A percentile compares a stretch with the other conserved stretches of the same genome.
Conservation (phyloP, 2,329 filamentous ascomycete species). For the Hansfordia pulvinata region DNA sequence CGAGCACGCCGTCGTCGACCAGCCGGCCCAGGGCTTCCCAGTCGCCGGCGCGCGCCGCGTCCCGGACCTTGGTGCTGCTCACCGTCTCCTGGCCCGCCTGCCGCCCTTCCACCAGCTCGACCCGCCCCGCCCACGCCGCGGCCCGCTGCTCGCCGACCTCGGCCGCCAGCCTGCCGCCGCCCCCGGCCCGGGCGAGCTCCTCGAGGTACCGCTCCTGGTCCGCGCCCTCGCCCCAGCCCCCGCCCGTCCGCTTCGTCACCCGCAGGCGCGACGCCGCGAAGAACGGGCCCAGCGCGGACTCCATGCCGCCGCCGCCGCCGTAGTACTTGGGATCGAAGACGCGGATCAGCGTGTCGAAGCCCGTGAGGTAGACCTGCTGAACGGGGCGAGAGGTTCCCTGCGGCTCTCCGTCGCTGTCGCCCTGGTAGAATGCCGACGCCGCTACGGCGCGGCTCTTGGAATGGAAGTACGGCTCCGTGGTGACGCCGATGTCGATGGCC, state of each 20-base stretch:
- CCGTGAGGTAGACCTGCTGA: conserved; percentile 55
- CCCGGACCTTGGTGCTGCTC: conserved; percentile 51
- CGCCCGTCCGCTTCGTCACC: conserved; percentile 49
- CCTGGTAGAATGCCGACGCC: conserved; percentile 25
- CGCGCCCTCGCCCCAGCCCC: conserved; percentile 41
- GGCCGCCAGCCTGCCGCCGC: conserved; percentile 30
- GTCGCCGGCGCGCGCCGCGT: conserved; percentile 33
- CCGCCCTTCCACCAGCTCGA: conserved; percentile 43
- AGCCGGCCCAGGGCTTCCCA: conserved; percentile 33
- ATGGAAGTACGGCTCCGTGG: conserved; percentile 59
- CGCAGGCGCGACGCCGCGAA: conserved; percentile 47
- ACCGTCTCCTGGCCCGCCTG: conserved; percentile 27
- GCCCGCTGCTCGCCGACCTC: conserved; percentile 36
- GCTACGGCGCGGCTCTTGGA: conserved; percentile 53
- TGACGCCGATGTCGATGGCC: conserved; percentile 54
- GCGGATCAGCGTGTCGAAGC: conserved; percentile 64
- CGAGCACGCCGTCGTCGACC: too few relatives aligned
- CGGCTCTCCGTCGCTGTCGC: conserved; percentile 2
- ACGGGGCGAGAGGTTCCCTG: conserved; percentile 5
- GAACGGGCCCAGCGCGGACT: conserved; percentile 45
- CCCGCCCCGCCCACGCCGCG: conserved; percentile 48
- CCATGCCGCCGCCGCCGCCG: conserved; percentile 27
- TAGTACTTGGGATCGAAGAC: conserved; percentile 67
- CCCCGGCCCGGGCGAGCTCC: conserved; percentile 27
- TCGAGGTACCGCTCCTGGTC: conserved; percentile 42